A percentile compares a stretch with the other conserved stretches of the same genome.
Conservation (phyloP, 495 filamentous ascomycete species). For the Cryomyces minteri region DNA sequence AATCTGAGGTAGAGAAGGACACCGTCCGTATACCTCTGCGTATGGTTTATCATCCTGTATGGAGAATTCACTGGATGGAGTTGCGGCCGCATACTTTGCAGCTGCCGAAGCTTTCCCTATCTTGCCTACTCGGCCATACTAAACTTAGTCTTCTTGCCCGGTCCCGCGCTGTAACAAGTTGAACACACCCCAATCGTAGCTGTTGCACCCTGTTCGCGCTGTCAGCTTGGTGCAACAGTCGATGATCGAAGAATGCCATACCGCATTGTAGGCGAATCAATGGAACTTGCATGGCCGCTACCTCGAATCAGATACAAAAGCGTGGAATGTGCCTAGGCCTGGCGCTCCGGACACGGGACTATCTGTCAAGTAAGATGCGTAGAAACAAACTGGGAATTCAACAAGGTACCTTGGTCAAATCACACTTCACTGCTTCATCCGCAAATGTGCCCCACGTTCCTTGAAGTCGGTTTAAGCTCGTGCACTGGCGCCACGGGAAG, state of each 20-base stretch:
- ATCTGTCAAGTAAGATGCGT: too few species aligned
- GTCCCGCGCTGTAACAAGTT: neutral
- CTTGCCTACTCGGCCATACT: conserved; percentile 14
- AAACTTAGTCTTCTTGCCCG: neutral
- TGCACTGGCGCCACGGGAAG: too few species aligned
- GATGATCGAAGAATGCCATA: conserved; percentile 18
- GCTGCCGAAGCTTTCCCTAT: conserved; percentile 53
- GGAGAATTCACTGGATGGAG: conserved; percentile 14
- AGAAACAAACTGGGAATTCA: too few species aligned
- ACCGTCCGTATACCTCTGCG: conserved; percentile 15
- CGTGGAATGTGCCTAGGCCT: too few species aligned
- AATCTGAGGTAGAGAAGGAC: neutral
- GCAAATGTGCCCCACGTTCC: too few species aligned
- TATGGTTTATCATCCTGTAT: conserved; percentile 24
- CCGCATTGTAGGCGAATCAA: conserved; percentile 86
- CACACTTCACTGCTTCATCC: too few species aligned
- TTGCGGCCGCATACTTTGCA: conserved; percentile 15
- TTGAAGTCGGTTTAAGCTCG: too few species aligned
- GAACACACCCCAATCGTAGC: conserved; percentile 84
- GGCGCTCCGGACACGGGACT: too few species aligned
- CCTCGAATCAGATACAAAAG: too few species aligned
- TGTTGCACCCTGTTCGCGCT: conserved; percentile 53
- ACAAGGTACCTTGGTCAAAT: too few species aligned
- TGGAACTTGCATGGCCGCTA: conserved; percentile 47
- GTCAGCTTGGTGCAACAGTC: conserved; percentile 4